These are phyloP conservation scores for Aspergillus sp. DNA, from an alignment of 2,329 filamentous ascomycete species.

Conservation along the genomic window DNA sequence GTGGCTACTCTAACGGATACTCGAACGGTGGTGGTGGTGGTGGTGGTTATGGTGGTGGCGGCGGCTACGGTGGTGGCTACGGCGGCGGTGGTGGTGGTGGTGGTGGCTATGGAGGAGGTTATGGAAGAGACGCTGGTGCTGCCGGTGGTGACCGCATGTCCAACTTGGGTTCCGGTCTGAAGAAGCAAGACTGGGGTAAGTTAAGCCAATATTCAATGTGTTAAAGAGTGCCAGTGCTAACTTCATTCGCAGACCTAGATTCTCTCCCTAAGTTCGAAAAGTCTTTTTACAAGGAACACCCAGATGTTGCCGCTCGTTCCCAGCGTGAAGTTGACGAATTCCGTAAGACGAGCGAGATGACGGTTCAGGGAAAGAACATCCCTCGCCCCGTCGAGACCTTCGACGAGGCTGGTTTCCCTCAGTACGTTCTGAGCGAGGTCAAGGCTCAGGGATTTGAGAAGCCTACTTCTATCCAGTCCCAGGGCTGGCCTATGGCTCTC, in stretches of 20 bases:
- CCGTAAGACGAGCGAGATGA: constrained; percentile 80
- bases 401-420: constrained; percentile 94
- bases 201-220: constrained; percentile 21
- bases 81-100: constrained; percentile 32
- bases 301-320: constrained; percentile 72
- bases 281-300: constrained; percentile 97
- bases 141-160: constrained; percentile 92
- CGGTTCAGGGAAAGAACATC: constrained; percentile 74
- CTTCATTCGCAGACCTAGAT: constrained; percentile 62
- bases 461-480: constrained; percentile 94
- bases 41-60: constrained; percentile 24
- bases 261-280: constrained; percentile 96
- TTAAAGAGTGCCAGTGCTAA: constrained; percentile 25
- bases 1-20: constrained; percentile 53
- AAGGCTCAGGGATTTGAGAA: constrained; percentile 95
- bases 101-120: constrained; percentile 32
- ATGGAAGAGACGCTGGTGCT: constrained; percentile 38
- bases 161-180: constrained; percentile 81
- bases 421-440: constrained; percentile 97
- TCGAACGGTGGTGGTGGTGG: constrained; percentile 36
- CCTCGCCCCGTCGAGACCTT: constrained; percentile 96
- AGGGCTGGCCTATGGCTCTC: constrained; percentile 98
- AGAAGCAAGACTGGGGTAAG: constrained; percentile 86
- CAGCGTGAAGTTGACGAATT: constrained; percentile 82
- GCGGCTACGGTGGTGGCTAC: constrained; percentile 30